phyloP scores from a whole-genome alignment of 345 rosid species.

The Aquilaria malaccensis region DNA sequence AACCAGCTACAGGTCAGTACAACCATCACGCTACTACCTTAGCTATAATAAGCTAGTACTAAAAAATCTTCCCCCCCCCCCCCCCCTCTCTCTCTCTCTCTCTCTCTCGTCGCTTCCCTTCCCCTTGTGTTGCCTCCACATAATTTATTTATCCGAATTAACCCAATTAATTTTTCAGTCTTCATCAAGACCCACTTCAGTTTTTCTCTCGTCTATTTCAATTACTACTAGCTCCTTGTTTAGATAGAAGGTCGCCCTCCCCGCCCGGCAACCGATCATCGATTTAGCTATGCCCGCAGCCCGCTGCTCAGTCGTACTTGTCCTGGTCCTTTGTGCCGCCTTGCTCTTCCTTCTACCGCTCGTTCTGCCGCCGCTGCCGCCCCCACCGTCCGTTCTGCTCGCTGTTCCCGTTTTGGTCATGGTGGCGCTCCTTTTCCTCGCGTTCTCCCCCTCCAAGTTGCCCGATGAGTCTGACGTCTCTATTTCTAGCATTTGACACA shows the following conservation, averaged over 20 bases:
- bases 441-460: not conserved
- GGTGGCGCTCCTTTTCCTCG: conserved; percentile 10
- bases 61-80: too few species aligned
- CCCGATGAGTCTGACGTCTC: conserved; percentile 1
- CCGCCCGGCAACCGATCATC: too few species aligned
- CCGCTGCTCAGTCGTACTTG: not conserved
- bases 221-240: not conserved
- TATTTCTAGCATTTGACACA: too few species aligned
- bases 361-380: conserved; percentile 13
- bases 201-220: not conserved
- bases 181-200: not conserved
- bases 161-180: too few species aligned
- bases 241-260: not conserved
- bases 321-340: not conserved
- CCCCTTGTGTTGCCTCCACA: too few species aligned
- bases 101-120: too few species aligned
- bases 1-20: too few species aligned
- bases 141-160: too few species aligned
- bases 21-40: too few species aligned
- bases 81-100: too few species aligned
- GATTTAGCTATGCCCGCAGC: too few species aligned
- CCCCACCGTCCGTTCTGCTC: conserved; percentile 1
- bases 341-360: conserved; percentile 9
- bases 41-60: too few species aligned
- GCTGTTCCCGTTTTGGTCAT: not conserved